Base-by-base conservation (phyloP, 768 basidiomycete species). In the Chiua virens region DNA sequence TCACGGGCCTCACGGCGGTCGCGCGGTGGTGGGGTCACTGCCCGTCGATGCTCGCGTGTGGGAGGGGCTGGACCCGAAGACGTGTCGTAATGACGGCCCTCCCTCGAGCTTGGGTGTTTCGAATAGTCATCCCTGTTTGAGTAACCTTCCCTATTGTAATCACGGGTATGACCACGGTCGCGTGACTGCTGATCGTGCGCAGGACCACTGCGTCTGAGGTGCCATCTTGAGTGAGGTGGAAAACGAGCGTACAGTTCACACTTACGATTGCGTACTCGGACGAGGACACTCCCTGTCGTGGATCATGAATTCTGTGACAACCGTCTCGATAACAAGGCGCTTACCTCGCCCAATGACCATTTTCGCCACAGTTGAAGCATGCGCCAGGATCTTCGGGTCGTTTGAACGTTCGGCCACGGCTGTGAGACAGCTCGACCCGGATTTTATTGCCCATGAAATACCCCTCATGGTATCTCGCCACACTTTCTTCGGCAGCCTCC, bases 361-460 rank as follows among this genome's bases (percentile, higher is more conserved):
- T 75, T 60, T 88, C 82, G 21, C 88, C 91, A 47, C 92, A 94
- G 59, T 82, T 90, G 72, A 92, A 93, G 65, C 92, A 93, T 40
- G 89, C 87, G 4, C 90, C 89, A 14, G 90, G 89, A 46, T 92
- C 92, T n/a, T 85, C 83, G n/a, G 80, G 70, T 53, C 85, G 89
- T 64, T 89, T 92, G 9, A 87, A 85, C 14, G 86, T 83, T 50
- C 89, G 78, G 15, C 89, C 87, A 45, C 90, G 89, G 27, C 89
- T 89, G 66, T 86, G 89, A 28, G 92, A 92, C 14, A 86, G 72
- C 63, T 93, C 92, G 10, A 93, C 92, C 11, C 88, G 84, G 49
- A 94, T 92, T 74, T 89, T 92, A 68, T 91, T 92, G 38, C 92
- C 91, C 89, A 94, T 90, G 67, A 94, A 94, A 55, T 77, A 86